Base-by-base conservation (phyloP, 192 early-diverging fungal genomes). In the Rhizophlyctis rosea region DNA sequence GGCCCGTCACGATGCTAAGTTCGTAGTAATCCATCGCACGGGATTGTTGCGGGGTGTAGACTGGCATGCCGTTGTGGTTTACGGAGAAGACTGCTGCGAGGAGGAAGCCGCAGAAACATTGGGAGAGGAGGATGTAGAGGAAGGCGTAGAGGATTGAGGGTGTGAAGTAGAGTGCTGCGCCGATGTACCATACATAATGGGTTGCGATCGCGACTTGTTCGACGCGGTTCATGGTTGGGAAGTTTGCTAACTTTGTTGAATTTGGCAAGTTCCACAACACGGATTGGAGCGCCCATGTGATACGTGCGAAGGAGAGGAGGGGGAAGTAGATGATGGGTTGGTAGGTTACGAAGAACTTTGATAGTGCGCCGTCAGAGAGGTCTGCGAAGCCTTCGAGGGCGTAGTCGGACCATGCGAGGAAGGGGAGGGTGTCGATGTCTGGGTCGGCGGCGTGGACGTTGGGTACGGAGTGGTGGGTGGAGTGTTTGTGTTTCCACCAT, bases 401-500 rank as follows among this genome's bases (percentile, higher is more conserved):
- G 64, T 80, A 74, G 59, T 81, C 79, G 50, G 79, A 81, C 90
- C 91, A 93, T 52, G 87, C 85, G 50, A 93, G 77, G 32, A 88
- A 72, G 30, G 91, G 91, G 66, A 88, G 79, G 11, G 91, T 93
- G 72, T 87, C 76, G 59, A 93, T 93, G 70, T 93, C 91, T 44
- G 91, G 91, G 81, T 93, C 91, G 34, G 85, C 77, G 3, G 74
- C 73, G 66, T 88, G 87, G 48, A 93, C 81, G 66, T 93, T 93
- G 62, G 91, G 87, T 5, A 81, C 78, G 3, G 81, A 83, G 71
- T 93, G 91, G 68, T 93, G 91, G 21, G 89, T 90, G 78, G 86
- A 88, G 78, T 93, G 91, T 76, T 92, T 92, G 71, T 91, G 78
- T 70, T 92, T 92, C 90, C 90, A 92, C 86, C 91, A 91, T 14